Base-by-base conservation (phyloP, 495 filamentous ascomycete species). In the Penicillium macrosclerotiorum region DNA sequence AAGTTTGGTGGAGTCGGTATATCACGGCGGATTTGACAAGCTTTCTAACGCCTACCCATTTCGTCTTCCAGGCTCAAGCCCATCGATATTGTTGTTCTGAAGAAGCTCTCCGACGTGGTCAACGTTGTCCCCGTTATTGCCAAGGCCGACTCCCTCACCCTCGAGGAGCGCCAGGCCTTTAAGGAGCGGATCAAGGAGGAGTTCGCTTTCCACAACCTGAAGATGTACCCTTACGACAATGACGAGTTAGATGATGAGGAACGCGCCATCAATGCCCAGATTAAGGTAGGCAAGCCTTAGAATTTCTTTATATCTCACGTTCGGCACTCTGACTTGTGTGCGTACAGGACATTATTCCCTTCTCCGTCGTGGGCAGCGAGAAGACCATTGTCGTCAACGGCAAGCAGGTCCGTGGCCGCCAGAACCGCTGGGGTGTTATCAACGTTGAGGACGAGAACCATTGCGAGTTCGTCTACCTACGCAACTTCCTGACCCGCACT, bases 211-310 rank as follows among this genome's bases (percentile, higher is more conserved):
- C 93, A 99, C 81, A 97, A 96, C 78, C 80, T 97, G 65, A 90
- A 95, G 76, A 99, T 99, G 93, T 99, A 95, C 78, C 93, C 93
- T 37, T 99, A 99, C 68, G 92, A 97, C 73, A 97, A 96, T 65
- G 93, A 97, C 54, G 93, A 99, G 79, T 81, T 96, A 46, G 93
- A 98, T 58, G 86, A 91, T 63, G 93, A 98, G 77, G 93, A 98
- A 77, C 84, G 90, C 48, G 87, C 84, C 19, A 75, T 94, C 70
- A 96, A 98, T 71, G 83, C 78, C 39, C 88, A 93, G 64, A 97
- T 98, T 74, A 97, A 95, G 87, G 89, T 90, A 73, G 35, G 77
- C 63, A 6, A 22, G 32, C 13, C n/a, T 7, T 5, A 9, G 17
- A n/a, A n/a, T n/a, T n/a, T n/a, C n/a, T n/a, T 13, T 14, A 24